Evolutionary conservation across 371 early-diverging fungal genomes (phyloP).

Genomic region (Mucor mucedo): DNA sequence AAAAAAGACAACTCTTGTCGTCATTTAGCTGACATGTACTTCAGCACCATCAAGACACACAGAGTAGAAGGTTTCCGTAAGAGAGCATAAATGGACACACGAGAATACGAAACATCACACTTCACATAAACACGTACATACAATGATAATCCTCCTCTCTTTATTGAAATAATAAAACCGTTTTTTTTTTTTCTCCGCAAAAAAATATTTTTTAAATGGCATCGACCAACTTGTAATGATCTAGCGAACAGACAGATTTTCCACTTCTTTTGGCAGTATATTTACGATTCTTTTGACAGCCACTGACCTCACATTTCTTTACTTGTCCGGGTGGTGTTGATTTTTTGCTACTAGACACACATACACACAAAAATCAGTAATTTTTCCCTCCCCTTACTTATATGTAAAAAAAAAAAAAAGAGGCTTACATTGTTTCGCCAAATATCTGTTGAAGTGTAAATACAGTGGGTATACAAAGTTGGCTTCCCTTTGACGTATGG

Average conservation of each 20-base stretch:
- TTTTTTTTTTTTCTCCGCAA: background rate
- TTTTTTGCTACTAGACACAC: background rate
- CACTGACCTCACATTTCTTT: constrained; percentile 34
- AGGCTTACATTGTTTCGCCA: constrained; percentile 15
- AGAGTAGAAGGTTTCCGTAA: constrained; percentile 56
- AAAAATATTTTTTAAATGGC: constrained; percentile 14
- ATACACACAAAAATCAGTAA: too few relatives aligned
- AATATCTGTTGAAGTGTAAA: constrained; percentile 38
- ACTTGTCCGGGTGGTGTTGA: background rate
- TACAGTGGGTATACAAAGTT: constrained; percentile 35
- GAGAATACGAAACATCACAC: too few relatives aligned
- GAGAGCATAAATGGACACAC: constrained; percentile 21
- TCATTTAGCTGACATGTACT: constrained; percentile 52
- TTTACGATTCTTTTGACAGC: constrained; percentile 44
- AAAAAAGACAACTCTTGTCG: constrained; percentile 52
- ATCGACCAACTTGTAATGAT: constrained; percentile 46
- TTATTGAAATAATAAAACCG: background rate
- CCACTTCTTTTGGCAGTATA: constrained; percentile 44
- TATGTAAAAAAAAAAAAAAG: background rate
- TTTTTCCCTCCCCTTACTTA: background rate
- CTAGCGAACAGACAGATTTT: constrained; percentile 50
- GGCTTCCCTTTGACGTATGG: constrained; percentile 27
- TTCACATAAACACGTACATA: background rate
- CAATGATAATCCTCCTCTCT: background rate
- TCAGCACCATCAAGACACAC: constrained; percentile 49